Evolutionary conservation across 1,284 basidiomycete species (phyloP).

Genomic region (Ceratobasidium papillatum): DNA sequence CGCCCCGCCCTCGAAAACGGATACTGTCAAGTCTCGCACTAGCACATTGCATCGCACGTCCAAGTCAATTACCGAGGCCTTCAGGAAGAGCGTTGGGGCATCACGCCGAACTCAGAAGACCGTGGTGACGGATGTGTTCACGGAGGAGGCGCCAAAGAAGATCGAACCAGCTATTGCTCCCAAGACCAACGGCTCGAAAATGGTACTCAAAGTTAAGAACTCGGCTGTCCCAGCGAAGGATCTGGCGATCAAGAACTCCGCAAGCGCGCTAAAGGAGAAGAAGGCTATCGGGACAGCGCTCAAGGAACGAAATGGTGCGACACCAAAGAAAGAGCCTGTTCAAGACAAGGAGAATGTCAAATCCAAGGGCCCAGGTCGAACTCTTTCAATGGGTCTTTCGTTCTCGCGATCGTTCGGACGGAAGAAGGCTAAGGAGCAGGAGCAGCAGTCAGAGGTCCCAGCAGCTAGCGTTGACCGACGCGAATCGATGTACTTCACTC

Average conservation of each 20-base stretch:
- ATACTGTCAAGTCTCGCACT: constrained; percentile 33
- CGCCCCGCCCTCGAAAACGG: constrained; percentile 3
- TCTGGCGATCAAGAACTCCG: neutral
- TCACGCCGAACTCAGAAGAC: constrained; percentile 17
- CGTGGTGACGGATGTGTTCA: constrained; percentile 15
- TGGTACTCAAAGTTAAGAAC: constrained; percentile 9
- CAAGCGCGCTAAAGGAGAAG: constrained; percentile 8
- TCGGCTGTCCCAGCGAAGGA: neutral
- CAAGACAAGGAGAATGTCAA: constrained; percentile 37
- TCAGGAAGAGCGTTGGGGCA: constrained; percentile 35
- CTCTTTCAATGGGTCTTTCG: constrained; percentile 23
- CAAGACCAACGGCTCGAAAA: constrained; percentile 22
- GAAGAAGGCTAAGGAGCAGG: constrained; percentile 28
- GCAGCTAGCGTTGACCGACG: constrained; percentile 5
- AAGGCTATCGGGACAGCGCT: neutral
- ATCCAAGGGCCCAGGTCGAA: constrained; percentile 14
- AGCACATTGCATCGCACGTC: constrained; percentile 29
- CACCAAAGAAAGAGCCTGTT: constrained; percentile 25
- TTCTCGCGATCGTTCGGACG: constrained; percentile 33
- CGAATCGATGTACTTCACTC: constrained; percentile 27
- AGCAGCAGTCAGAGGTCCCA: neutral
- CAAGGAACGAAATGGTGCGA: constrained; percentile 25
- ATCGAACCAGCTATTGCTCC: neutral
- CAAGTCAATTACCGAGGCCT: constrained; percentile 34
- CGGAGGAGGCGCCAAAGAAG: neutral